These are phyloP conservation scores for Globisporangium solare DNA, from an alignment of 352 stramenopile species.

Conservation along the genomic window DNA sequence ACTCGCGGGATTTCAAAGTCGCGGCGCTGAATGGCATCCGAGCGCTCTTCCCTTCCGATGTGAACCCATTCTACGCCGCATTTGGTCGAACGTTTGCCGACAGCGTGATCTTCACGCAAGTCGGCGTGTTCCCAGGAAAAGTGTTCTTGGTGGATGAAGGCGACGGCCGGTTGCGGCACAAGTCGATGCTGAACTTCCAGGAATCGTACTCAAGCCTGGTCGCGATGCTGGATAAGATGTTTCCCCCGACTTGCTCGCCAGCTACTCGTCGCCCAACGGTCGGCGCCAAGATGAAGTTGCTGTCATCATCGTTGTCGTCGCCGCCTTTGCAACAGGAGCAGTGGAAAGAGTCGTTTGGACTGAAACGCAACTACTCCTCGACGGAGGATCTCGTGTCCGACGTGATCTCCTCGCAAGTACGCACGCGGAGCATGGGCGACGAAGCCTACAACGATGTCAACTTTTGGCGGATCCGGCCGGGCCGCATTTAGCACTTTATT, in stretches of 20 bases:
- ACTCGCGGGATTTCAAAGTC: constrained; percentile 63
- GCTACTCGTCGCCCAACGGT: background rate
- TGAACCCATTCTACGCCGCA: constrained; percentile 81
- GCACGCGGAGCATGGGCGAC: constrained; percentile 53
- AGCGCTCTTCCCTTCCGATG: constrained; percentile 61
- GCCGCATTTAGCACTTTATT: constrained; percentile 18
- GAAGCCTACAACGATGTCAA: constrained; percentile 87
- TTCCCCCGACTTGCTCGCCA: constrained; percentile 59
- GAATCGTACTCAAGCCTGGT: constrained; percentile 67
- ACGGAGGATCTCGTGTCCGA: constrained; percentile 48
- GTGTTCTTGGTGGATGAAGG: constrained; percentile 63
- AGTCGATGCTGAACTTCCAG: constrained; percentile 54
- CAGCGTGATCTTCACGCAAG: constrained; percentile 54
- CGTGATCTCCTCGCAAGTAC: constrained; percentile 40
- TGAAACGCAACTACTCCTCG: constrained; percentile 9
- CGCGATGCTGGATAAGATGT: constrained; percentile 65
- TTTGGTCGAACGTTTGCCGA: constrained; percentile 66
- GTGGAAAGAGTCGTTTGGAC: background rate
- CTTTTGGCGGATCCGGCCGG: constrained; percentile 75
- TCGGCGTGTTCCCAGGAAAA: constrained; percentile 74
- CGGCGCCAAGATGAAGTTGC: constrained; percentile 3
- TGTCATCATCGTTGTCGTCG: constrained; percentile 10
- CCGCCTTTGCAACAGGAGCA: no score
- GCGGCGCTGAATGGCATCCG: constrained; percentile 56
- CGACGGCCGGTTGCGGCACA: constrained; percentile 52